Base-by-base conservation (phyloP, 2,329 filamentous ascomycete genomes). In the Trichoderma sp. region DNA sequence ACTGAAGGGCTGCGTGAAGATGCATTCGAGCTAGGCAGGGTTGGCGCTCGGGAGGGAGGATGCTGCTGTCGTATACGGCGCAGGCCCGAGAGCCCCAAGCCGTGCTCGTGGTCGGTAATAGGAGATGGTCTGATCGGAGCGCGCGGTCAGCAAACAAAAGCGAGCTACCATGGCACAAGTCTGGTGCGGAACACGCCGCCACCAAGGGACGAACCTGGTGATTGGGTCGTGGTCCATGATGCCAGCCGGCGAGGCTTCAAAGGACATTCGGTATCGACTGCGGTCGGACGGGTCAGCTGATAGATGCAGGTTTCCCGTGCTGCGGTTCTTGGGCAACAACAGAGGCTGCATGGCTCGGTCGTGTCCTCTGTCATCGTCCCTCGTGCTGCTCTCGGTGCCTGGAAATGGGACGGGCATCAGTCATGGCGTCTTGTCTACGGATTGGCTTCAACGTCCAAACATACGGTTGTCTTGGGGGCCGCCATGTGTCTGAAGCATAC, bases 1-100 rank as follows among this genome's bases (percentile, higher is more conserved):
- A 84, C 78, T 69, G 87, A 86, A 72, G 86, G 78, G 78, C 84
- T 88, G 73, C 86, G 83, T 39, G 89, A 90, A 17, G 89, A 88
- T 37, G 86, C 84, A 71, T 84, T 86, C 48, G 90, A 90, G 66
- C 76, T 78, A 39, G 89, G 88, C 69, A 90, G 79, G 32, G 90
- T 90, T 67, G 90, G 84, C 63, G 86, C 84, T 77, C 90, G 85
- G 67, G 87, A 82, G 45, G 88, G 75, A 63, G 78, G 86, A 69
- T 91, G 90, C 75, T 93, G 90, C 79, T 97, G 94, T 78, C 95
- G 92, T 78, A 99, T 99, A 75, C 95, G 91, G 77, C 94, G 91
- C 76, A 99, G 86, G 72, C 95, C 94, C 67, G 93, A 96, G 53
- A 90, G 86, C 65, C 92, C 92, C 70, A 95, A 82, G 73, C 92